Evolutionary conservation across 192 early-diverging fungal genomes (phyloP).

Genomic region (Coemansia sp.): DNA sequence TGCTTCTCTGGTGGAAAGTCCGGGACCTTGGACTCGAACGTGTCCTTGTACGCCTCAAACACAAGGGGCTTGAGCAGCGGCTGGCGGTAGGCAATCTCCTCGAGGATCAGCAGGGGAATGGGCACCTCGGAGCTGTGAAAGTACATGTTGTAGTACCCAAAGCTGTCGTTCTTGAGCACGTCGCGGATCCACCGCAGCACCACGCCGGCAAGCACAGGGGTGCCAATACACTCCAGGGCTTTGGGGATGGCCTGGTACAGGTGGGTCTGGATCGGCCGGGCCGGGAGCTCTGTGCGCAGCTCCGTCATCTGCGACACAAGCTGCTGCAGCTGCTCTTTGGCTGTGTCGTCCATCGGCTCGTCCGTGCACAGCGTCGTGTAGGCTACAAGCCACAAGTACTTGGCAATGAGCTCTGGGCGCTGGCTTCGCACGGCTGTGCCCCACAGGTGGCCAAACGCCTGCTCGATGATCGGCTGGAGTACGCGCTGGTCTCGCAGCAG

Average conservation of each 20-base stretch:
- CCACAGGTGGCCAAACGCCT: conserved; percentile 43
- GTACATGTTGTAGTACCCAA: conserved; percentile 62
- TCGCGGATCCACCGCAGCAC: conserved; percentile 58
- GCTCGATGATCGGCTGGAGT: conserved; percentile 29
- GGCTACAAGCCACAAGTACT: conserved; percentile 42
- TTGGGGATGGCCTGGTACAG: conserved; percentile 21
- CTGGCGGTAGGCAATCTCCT: conserved; percentile 70
- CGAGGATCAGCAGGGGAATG: conserved; percentile 58
- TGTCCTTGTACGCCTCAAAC: conserved; percentile 56
- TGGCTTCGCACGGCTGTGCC: conserved; percentile 1
- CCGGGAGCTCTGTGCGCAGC: conserved; percentile 16
- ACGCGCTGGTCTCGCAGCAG: conserved; percentile 29
- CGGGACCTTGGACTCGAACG: conserved; percentile 51
- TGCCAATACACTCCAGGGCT: conserved; percentile 26
- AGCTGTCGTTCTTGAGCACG: conserved; percentile 53
- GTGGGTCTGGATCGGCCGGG: conserved; percentile 22
- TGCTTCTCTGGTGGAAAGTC: conserved; percentile 59
- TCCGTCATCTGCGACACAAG: conserved; percentile 27
- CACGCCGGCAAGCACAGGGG: conserved; percentile 31
- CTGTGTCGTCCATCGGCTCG: not conserved
- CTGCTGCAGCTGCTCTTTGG: conserved; percentile 12
- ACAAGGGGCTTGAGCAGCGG: conserved; percentile 61
- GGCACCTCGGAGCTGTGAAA: conserved; percentile 59
- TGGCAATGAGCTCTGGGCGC: conserved; percentile 19
- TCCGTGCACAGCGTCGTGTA: conserved; percentile 21